A percentile compares a stretch with the other conserved stretches of the same genome.
These are phyloP conservation scores for Phytophthora europaea DNA, from an alignment of 352 stramenopile species.

Conservation along the genomic window DNA sequence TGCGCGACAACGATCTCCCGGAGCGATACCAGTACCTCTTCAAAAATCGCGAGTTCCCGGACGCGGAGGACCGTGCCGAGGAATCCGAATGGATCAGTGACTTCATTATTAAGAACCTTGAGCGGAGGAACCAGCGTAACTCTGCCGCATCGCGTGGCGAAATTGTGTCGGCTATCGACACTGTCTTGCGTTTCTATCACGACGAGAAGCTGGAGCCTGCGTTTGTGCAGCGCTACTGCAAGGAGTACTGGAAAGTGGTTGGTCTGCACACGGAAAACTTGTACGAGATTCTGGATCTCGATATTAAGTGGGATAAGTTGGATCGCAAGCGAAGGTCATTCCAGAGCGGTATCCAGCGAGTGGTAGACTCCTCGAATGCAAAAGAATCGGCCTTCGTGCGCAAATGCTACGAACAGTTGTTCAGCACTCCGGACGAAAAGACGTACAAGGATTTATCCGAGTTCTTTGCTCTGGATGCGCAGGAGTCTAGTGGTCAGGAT, in stretches of 20 bases:
- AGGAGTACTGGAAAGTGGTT: slow-evolving; percentile 92
- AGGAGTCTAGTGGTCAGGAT: slow-evolving; percentile 64
- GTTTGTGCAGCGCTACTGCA: slow-evolving; percentile 92
- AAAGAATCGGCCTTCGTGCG: slow-evolving; percentile 87
- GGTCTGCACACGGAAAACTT: slow-evolving; percentile 83
- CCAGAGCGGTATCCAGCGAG: slow-evolving; percentile 72
- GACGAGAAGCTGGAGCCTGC: slow-evolving; percentile 90
- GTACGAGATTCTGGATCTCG: slow-evolving; percentile 89
- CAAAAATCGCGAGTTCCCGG: slow-evolving; percentile 75
- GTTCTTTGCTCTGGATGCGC: slow-evolving; percentile 84
- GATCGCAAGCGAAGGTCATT: slow-evolving; percentile 85
- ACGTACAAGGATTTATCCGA: slow-evolving; percentile 88
- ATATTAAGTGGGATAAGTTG: slow-evolving; percentile 92
- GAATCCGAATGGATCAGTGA: slow-evolving; percentile 92
- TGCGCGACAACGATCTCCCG: slow-evolving; percentile 84
- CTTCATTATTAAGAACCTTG: slow-evolving; percentile 86
- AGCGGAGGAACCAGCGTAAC: slow-evolving; percentile 57
- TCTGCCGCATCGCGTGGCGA: slow-evolving; percentile 76
- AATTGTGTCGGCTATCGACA: slow-evolving; percentile 91
- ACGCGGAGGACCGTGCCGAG: slow-evolving; percentile 85
- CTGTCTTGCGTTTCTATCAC: slow-evolving; percentile 90
- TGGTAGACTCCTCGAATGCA: slow-evolving; percentile 70
- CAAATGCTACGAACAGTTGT: slow-evolving; percentile 85
- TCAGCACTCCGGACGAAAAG: slow-evolving; percentile 80
- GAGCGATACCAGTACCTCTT: slow-evolving; percentile 87